These are phyloP conservation scores for Spathaspora passalidarum DNA, from an alignment of 805 yeast species.

Conservation along the genomic window DNA sequence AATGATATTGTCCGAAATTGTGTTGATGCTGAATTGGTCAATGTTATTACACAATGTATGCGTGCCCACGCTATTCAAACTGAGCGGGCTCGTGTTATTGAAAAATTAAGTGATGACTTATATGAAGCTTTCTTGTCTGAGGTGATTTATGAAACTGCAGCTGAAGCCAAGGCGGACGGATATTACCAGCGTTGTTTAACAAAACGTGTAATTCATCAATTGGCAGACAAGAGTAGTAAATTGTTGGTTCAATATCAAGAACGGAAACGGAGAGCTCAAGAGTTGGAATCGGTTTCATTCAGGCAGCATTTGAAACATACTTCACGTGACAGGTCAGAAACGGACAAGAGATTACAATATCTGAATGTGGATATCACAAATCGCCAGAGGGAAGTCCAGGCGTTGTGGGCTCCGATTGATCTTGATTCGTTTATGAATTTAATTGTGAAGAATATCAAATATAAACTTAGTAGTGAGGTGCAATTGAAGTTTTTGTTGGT, in stretches of 20 bases:
- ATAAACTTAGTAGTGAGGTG: constrained; percentile 16
- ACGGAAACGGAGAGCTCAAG: constrained; percentile 26
- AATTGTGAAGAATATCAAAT: constrained; percentile 24
- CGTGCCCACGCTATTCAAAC: constrained; percentile 16
- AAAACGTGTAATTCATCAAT: constrained; percentile 21
- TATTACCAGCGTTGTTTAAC: constrained; percentile 32
- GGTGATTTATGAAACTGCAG: constrained; percentile 40
- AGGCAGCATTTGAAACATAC: constrained; percentile 16
- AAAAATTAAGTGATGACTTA: constrained; percentile 47
- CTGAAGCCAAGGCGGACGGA: constrained; percentile 46
- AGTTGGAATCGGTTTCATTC: constrained; percentile 25
- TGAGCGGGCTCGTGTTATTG: constrained; percentile 25
- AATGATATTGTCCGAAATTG: constrained; percentile 18
- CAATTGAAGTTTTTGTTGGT: constrained; percentile 38
- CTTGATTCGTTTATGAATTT: constrained; percentile 30
- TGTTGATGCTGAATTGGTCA: constrained; percentile 22
- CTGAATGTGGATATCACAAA: constrained; percentile 15
- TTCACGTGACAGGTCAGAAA: constrained; percentile 7
- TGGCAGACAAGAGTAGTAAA: constrained; percentile 26
- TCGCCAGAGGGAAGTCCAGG: constrained; percentile 32
- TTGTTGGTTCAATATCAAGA: constrained; percentile 18
- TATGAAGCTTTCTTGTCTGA: constrained; percentile 63
- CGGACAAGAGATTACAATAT: background rate
- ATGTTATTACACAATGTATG: constrained; percentile 23
- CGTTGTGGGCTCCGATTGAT: constrained; percentile 49